phyloP scores from a whole-genome alignment of 495 filamentous ascomycete species.

The Podospora australis region DNA sequence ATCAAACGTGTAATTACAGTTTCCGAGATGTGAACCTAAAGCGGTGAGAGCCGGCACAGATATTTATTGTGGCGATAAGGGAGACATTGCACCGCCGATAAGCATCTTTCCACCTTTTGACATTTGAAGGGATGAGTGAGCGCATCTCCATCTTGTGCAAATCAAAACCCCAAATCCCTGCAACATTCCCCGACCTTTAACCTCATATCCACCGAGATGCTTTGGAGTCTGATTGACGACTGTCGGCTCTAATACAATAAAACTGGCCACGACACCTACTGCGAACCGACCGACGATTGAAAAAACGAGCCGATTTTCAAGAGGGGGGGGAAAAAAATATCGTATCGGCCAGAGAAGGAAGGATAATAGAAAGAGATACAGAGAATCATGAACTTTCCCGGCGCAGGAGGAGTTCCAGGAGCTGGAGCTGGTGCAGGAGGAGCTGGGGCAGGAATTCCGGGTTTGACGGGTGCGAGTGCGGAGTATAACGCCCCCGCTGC shows the following conservation, averaged over 20 bases:
- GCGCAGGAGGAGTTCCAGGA: not conserved
- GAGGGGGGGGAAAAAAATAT: too few species aligned
- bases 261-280: not conserved
- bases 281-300: not conserved
- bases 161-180: not conserved
- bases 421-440: not conserved
- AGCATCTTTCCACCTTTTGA: not conserved
- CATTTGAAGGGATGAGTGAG: not conserved
- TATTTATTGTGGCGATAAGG: too few species aligned
- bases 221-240: too few species aligned
- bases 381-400: conserved; percentile 20
- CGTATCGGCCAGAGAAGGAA: too few species aligned
- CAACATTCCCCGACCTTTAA: not conserved
- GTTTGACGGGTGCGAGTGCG: conserved; percentile 14
- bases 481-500: not conserved
- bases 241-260: not conserved
- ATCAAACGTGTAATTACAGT: too few species aligned
- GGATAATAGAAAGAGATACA: too few species aligned
- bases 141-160: too few species aligned
- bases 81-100: too few species aligned
- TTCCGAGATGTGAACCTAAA: too few species aligned
- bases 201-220: too few species aligned
- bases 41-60: not conserved
- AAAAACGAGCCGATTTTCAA: too few species aligned
- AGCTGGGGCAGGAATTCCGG: conserved; percentile 7